These are phyloP conservation scores for Babesia gibsoni DNA, from an alignment of 169 alveolate genomes.

Conservation along the genomic window DNA sequence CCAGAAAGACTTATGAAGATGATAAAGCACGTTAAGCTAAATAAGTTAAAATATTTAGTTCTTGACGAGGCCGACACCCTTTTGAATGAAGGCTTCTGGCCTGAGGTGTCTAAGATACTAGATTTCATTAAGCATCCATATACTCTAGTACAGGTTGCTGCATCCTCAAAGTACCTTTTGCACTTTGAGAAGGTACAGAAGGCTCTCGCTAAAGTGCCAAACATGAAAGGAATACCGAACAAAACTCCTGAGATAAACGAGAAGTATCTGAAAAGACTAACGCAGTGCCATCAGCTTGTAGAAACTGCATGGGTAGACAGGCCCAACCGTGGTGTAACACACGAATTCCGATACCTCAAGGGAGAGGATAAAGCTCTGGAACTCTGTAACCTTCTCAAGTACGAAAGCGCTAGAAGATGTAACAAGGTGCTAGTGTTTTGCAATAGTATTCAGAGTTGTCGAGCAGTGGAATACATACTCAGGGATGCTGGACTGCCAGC, in stretches of 20 bases:
- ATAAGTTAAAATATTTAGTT: constrained; percentile 30
- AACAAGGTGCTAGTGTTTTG: constrained; percentile 49
- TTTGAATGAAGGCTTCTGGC: constrained; percentile 58
- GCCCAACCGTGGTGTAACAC: constrained; percentile 53
- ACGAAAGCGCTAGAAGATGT: constrained; percentile 42
- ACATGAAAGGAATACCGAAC: constrained; percentile 7
- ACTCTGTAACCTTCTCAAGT: constrained; percentile 37
- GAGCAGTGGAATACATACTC: constrained; percentile 57
- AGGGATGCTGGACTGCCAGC: constrained; percentile 57
- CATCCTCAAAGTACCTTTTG: constrained; percentile 23
- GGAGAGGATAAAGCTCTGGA: constrained; percentile 48
- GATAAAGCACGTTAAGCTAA: constrained; percentile 28
- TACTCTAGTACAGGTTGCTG: constrained; percentile 38
- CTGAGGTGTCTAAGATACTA: constrained; percentile 14
- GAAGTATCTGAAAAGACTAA: constrained; percentile 4
- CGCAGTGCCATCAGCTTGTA: constrained; percentile 19
- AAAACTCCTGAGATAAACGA: not conserved
- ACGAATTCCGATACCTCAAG: constrained; percentile 31
- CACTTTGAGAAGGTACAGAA: constrained; percentile 36
- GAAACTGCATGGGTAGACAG: constrained; percentile 44
- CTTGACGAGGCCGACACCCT: constrained; percentile 55
- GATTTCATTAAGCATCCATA: constrained; percentile 15
- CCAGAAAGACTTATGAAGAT: constrained; percentile 36
- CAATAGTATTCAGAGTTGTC: constrained; percentile 32
- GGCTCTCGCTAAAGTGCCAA: constrained; percentile 26